These are phyloP conservation scores for Somion occarium DNA, from an alignment of 1,284 basidiomycete genomes.

Conservation along the genomic window DNA sequence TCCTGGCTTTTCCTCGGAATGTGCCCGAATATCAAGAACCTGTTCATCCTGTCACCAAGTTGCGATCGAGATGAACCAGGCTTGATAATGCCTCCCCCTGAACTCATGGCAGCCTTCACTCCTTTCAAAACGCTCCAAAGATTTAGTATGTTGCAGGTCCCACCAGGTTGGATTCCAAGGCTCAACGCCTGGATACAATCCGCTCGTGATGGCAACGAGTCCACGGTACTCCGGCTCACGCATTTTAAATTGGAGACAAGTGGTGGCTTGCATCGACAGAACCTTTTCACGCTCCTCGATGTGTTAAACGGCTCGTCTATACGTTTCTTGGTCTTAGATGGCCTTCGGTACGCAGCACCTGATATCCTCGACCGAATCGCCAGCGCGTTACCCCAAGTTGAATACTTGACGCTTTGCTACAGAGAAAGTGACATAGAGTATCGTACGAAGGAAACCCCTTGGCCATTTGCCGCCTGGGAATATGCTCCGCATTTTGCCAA, in stretches of 20 bases:
- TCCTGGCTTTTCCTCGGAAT: background rate
- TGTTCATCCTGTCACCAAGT: background rate
- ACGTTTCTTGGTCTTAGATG: slow-evolving; percentile 4
- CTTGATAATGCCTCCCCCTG: background rate
- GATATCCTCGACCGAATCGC: slow-evolving; percentile 6
- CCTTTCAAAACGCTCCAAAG: slow-evolving; percentile 5
- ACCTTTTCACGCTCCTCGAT: background rate
- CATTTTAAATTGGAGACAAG: slow-evolving; percentile 4
- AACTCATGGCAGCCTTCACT: background rate
- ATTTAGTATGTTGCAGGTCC: background rate
- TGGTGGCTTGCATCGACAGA: background rate
- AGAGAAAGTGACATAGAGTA: slow-evolving; percentile 1
- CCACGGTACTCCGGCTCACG: background rate
- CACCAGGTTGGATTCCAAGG: background rate
- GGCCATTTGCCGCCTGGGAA: slow-evolving; percentile 10
- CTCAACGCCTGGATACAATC: background rate
- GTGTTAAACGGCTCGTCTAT: background rate
- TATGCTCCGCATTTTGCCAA: slow-evolving; percentile 3
- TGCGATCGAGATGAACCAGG: background rate
- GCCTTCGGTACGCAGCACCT: slow-evolving; percentile 3
- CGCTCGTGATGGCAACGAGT: background rate
- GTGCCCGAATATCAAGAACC: background rate
- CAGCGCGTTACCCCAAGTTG: slow-evolving; percentile 4
- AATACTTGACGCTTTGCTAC: slow-evolving; percentile 2
- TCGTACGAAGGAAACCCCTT: background rate